Evolutionary conservation across 1,284 basidiomycete genomes (phyloP).

Genomic region (Rhizoctonia solani): DNA sequence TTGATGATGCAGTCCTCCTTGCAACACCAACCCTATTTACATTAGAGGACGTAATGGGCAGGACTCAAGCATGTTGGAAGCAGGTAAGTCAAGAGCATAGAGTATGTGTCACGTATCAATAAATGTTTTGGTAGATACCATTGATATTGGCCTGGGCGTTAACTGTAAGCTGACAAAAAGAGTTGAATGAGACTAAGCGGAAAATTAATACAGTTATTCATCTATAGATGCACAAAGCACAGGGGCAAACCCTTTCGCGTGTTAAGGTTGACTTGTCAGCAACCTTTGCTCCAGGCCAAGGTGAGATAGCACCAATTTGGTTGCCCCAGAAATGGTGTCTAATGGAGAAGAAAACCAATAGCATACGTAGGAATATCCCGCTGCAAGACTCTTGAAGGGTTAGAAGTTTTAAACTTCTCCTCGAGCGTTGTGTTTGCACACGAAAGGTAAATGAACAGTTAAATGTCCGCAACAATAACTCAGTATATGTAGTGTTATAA

Average conservation of each 20-base stretch:
- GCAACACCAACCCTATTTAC: no score
- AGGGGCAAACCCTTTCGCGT: constrained; percentile 79
- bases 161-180: background rate
- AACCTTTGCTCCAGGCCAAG: constrained; percentile 75
- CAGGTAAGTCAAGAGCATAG: constrained; percentile 38
- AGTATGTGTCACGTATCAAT: constrained; percentile 23
- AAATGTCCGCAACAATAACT: no score
- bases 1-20: no score
- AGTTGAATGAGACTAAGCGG: background rate
- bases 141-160: constrained; percentile 78
- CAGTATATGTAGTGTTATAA: no score
- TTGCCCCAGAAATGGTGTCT: background rate
- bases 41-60: no score
- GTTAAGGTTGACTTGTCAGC: constrained; percentile 69
- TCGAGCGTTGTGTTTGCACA: constrained; percentile 30
- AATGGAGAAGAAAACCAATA: constrained; percentile 13
- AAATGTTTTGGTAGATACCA: constrained; percentile 72
- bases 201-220: background rate
- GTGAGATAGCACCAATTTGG: constrained; percentile 20
- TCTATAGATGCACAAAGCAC: constrained; percentile 82
- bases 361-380: constrained; percentile 46
- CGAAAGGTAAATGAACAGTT: background rate
- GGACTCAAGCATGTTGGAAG: constrained; percentile 38
- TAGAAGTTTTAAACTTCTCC: constrained; percentile 44
- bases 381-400: constrained; percentile 41